Evolutionary conservation across 169 alveolate species (phyloP), one percentile per base, ranked within the genome.

Genomic region (Besnoitia besnoiti): DNA sequence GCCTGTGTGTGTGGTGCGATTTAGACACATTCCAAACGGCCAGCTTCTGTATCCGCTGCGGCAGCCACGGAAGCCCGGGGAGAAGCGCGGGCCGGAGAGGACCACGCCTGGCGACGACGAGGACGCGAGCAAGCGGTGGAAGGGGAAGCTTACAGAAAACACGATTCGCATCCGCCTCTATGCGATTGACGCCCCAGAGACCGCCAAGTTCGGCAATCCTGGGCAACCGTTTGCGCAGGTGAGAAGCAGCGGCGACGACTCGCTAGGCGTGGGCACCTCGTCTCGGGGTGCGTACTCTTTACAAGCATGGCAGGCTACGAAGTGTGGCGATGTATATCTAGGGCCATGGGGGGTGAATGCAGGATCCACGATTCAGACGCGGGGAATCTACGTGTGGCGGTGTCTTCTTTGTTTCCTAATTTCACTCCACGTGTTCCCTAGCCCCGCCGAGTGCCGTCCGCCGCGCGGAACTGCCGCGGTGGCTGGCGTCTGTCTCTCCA

Each of bases 141-240:
- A 37, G 27, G 93, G 93, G 21, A 75, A 51, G 44, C 82, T 90
- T 3, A 75, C 62, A 8, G 93, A 84, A 0, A 84, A 75, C 44
- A 90, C 93, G 27, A 19, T 90, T 4, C 77, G 90, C 47, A 47
- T 90, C 50, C 93, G 93, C n/a, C 40, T 90, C 16, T 90, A 90
- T 33, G 93, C 84, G 16, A 85, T 90, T 0, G 93, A 90, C 61
- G 82, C 93, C 37, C 93, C 93, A 16, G 93, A 90, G 88, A 50
- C 93, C 35, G 84, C 93, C 82, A 90, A 90, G 79, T 46, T 75
- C 27, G 93, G 93, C 50, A 12, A 55, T 21, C 84, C 93, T 4
- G 93, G 93, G 37, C 93, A 90, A 61, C 93, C 93, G 39, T 90
- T 37, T 77, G 88, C 82, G 10, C 77, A 75, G 76, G 93, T 89